Percentiles rank a stretch among this genome's conserved stretches.
Conservation (phyloP, 2,329 filamentous ascomycete genomes). For the Helicocarpus griseus region DNA sequence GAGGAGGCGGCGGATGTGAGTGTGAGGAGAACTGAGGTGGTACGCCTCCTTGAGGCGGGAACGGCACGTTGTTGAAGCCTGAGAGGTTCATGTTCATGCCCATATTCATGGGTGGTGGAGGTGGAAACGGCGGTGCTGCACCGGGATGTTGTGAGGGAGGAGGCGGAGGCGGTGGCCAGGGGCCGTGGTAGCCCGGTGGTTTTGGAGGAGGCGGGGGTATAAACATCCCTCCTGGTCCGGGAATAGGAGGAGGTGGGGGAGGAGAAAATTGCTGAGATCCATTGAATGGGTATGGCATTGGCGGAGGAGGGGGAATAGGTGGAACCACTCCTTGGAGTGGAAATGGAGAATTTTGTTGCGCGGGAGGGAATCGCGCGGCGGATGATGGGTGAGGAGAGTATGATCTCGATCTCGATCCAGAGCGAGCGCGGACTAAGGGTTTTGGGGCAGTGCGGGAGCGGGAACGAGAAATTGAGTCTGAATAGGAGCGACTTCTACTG, state of each 20-base stretch:
- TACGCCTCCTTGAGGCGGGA: neutral
- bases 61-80: conserved; percentile 6
- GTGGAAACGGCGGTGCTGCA: neutral
- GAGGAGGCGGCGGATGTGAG: conserved; percentile 14
- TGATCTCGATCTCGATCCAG: conserved; percentile 20
- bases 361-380: conserved; percentile 13
- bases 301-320: conserved; percentile 16
- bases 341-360: conserved; percentile 9
- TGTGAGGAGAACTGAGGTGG: conserved; percentile 3
- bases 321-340: conserved; percentile 3
- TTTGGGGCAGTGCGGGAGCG: conserved; percentile 19
- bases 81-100: conserved; percentile 11
- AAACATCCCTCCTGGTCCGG: conserved; percentile 7
- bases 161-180: conserved; percentile 29
- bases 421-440: conserved; percentile 18
- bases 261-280: conserved; percentile 7
- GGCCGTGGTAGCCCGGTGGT: conserved; percentile 25
- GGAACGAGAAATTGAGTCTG: conserved; percentile 21
- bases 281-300: conserved; percentile 9
- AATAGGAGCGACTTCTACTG: conserved; percentile 14
- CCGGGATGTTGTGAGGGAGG: conserved; percentile 16
- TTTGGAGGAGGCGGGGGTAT: conserved; percentile 22
- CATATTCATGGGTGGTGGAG: conserved; percentile 6
- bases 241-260: conserved; percentile 5
- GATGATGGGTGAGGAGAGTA: conserved; percentile 24